phyloP scores from a whole-genome alignment of 2,329 filamentous ascomycete genomes.

The Penicillium sp. region DNA sequence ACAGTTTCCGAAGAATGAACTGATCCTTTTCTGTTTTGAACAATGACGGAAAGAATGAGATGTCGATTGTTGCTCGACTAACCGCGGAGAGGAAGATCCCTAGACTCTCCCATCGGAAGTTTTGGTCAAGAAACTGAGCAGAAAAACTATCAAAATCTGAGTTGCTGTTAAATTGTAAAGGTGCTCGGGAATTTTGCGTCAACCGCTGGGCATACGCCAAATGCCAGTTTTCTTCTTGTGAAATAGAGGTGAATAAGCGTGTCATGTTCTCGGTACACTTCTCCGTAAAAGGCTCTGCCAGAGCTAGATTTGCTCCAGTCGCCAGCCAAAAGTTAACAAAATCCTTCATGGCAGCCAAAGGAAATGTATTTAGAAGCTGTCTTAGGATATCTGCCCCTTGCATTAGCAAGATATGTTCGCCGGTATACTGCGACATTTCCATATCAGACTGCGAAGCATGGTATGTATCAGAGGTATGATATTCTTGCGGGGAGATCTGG shows the following conservation, averaged over 20 bases:
- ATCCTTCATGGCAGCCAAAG: slow-evolving; percentile 25
- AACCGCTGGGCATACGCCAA: slow-evolving; percentile 23
- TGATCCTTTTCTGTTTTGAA: slow-evolving; percentile 30
- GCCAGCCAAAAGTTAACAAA: slow-evolving; percentile 26
- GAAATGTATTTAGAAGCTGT: slow-evolving; percentile 21
- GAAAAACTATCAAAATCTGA: slow-evolving; percentile 19
- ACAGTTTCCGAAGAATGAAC: slow-evolving; percentile 24
- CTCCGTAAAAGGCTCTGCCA: slow-evolving; percentile 25
- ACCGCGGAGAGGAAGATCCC: slow-evolving; percentile 40
- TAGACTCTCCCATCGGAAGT: slow-evolving; percentile 40
- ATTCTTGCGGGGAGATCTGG: slow-evolving; percentile 23
- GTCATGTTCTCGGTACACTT: slow-evolving; percentile 24
- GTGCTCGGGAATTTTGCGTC: slow-evolving; percentile 21
- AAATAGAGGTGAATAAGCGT: slow-evolving; percentile 18
- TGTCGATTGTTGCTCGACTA: slow-evolving; percentile 35
- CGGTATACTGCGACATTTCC: slow-evolving; percentile 15
- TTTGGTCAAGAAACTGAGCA: slow-evolving; percentile 25
- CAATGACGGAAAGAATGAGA: slow-evolving; percentile 29
- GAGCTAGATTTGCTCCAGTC: slow-evolving; percentile 26
- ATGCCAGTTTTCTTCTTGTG: slow-evolving; percentile 25
- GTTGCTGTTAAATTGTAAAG: slow-evolving; percentile 11
- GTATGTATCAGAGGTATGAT: slow-evolving; percentile 8
- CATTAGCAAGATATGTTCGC: slow-evolving; percentile 23
- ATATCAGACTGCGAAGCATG: background rate
- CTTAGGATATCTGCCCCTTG: slow-evolving; percentile 26